phyloP scores from a whole-genome alignment of 805 yeast species.

The Sugiyamaella americana region DNA sequence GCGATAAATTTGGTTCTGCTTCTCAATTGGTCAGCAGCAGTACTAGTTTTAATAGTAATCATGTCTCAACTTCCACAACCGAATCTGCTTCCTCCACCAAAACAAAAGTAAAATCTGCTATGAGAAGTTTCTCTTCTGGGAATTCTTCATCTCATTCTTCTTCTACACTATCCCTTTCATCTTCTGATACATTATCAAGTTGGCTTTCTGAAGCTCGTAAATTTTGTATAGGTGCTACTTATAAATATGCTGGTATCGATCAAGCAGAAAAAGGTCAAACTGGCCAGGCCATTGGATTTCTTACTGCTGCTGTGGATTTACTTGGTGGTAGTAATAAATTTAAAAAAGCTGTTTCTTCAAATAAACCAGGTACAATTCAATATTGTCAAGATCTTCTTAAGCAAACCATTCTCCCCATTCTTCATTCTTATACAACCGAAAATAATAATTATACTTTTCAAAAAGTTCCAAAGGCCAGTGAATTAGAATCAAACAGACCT shows the following conservation, averaged over 20 bases:
- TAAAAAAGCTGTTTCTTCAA: slow-evolving; percentile 5
- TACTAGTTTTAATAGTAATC: background rate
- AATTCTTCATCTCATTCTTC: background rate
- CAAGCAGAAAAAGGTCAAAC: slow-evolving; percentile 21
- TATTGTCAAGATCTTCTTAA: slow-evolving; percentile 1
- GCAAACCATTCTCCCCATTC: slow-evolving; percentile 13
- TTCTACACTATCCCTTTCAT: background rate
- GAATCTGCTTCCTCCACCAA: background rate
- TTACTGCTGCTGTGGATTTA: slow-evolving; percentile 20
- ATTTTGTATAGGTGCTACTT: slow-evolving; percentile 25
- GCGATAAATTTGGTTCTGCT: slow-evolving; percentile 28
- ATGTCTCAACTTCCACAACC: background rate
- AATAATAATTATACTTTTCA: slow-evolving; percentile 30
- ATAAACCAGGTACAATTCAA: background rate
- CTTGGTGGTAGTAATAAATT: slow-evolving; percentile 12
- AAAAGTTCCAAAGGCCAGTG: slow-evolving; percentile 26
- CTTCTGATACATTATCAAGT: slow-evolving; percentile 15
- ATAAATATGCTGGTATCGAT: slow-evolving; percentile 27
- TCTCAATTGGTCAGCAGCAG: slow-evolving; percentile 17
- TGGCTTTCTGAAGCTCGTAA: slow-evolving; percentile 27
- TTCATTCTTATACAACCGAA: slow-evolving; percentile 23
- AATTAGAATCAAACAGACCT: slow-evolving; percentile 28
- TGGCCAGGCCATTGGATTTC: slow-evolving; percentile 28
- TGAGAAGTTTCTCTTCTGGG: background rate
- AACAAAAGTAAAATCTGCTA: slow-evolving; percentile 8